A percentile compares a stretch with the other conserved stretches of the same genome.
Evolutionary conservation across 2,329 filamentous ascomycete species (phyloP).

Genomic region (Fusarium proliferatum): DNA sequence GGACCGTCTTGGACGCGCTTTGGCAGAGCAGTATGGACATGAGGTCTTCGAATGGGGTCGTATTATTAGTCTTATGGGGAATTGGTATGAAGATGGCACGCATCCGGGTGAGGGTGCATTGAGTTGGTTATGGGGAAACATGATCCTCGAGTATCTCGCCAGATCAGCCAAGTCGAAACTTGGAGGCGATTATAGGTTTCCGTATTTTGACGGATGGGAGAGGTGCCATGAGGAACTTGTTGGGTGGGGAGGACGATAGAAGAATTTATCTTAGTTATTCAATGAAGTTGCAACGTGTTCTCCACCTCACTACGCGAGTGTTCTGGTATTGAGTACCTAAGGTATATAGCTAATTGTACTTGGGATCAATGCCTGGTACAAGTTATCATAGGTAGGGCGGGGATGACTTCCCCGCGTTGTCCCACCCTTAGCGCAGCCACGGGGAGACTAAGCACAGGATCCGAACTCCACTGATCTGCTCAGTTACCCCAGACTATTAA

Average conservation of each 20-base stretch:
- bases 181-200: background rate
- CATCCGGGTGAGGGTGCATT: background rate
- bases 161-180: background rate
- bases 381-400: no score
- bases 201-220: conserved; percentile 18
- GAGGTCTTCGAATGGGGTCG: conserved; percentile 10
- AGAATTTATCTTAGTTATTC: no score
- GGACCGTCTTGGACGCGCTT: conserved; percentile 4
- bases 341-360: no score
- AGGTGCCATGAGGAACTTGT: background rate
- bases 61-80: background rate
- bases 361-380: no score
- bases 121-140: conserved; percentile 8
- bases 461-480: no score
- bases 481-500: no score
- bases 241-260: background rate
- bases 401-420: no score
- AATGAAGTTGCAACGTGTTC: no score
- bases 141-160: conserved; percentile 12
- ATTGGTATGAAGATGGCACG: background rate
- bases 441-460: no score
- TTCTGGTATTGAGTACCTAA: no score
- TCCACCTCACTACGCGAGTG: no score
- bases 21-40: background rate
- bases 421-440: no score